phyloP scores from a whole-genome alignment of 345 rosid species.

The Pistacia atlantica region DNA sequence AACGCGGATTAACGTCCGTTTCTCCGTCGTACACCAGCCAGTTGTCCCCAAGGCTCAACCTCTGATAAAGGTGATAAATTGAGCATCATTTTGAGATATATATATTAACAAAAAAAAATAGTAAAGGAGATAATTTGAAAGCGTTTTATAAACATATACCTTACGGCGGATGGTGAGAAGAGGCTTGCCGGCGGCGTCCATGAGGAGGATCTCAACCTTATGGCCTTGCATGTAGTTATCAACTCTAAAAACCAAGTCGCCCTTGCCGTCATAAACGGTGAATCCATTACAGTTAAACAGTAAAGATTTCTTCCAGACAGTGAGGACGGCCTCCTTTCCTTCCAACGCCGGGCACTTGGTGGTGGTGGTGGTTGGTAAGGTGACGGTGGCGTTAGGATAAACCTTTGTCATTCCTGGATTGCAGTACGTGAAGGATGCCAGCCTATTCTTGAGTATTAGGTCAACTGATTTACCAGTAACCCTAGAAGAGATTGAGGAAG shows the following conservation, averaged over 20 bases:
- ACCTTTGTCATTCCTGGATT: slow-evolving; percentile 64
- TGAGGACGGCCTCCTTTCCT: slow-evolving; percentile 39
- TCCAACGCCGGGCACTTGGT: neutral
- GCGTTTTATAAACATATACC: slow-evolving; percentile 34
- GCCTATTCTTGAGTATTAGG: neutral
- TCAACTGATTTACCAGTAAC: too few species aligned
- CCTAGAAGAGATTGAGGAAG: too few species aligned
- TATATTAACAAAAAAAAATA: too few species aligned
- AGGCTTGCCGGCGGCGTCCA: slow-evolving; percentile 86
- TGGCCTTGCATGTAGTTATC: slow-evolving; percentile 72
- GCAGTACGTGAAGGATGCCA: slow-evolving; percentile 18
- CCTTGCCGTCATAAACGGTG: slow-evolving; percentile 76
- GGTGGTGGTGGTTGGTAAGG: slow-evolving; percentile 11
- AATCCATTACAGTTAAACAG: slow-evolving; percentile 95
- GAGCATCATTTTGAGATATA: too few species aligned
- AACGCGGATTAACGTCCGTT: slow-evolving; percentile 48
- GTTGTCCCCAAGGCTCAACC: slow-evolving; percentile 66
- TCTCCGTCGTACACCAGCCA: slow-evolving; percentile 93
- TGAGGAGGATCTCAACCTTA: slow-evolving; percentile 73
- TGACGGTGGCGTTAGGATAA: slow-evolving; percentile 50
- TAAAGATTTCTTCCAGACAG: slow-evolving; percentile 97
- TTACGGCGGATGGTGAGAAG: slow-evolving; percentile 95
- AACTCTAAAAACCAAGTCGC: slow-evolving; percentile 77
- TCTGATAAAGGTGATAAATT: slow-evolving; percentile 33
- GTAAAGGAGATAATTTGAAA: too few species aligned